Base-by-base conservation (phyloP, 768 basidiomycete genomes). In the Leccinum longicurvipes region DNA sequence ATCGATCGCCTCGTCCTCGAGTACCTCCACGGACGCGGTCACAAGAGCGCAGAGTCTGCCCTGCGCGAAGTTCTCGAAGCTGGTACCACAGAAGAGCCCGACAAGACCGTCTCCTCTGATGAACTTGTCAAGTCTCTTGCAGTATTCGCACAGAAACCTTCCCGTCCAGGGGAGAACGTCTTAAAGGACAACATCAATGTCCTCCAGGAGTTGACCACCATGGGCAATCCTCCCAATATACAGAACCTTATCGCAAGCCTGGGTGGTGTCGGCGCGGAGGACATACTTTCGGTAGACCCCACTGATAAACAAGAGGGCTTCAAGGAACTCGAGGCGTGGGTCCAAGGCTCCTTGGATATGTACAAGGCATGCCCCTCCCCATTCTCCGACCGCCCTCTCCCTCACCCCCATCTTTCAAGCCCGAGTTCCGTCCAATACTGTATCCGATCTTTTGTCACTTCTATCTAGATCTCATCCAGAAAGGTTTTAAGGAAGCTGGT, bases 381-480 rank as follows among this genome's bases (percentile, higher is more conserved):
- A 23, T 42, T 29, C 29, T 45, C 39, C 19, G 28, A 15, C 28
- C 31, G 28, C 15, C 27, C 24, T 52, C 42, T n/a, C 36, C 51
- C 49, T 67, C n/a, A 69, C 31, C 51, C 36, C 19, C 68, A 28
- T 51, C 7, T 19, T 8, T 52, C 44, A 45, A 98, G 90, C 92
- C 93, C 53, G 95, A 99, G 72, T 89, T 99, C 63, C 81, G 90
- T 45, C 94, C 92, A 45, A 88, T 99, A 32, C 74, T 97, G 15
- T 97, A 94, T 67, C 97, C 97, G 3, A 90, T 99, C 59, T 98
- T 98, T 68, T 93, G 91, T 49, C 93, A 99, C 72, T 98, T 98
- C 68, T 98, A 96, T 71, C 79, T 99, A 28, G 96, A 98, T 70
- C 81, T 99, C 48, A 85, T 98, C 47, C 87, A 93, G 63, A 85